These are phyloP conservation scores for Helenozyma rhizophorensis DNA, from an alignment of 805 yeast species.

Conservation along the genomic window DNA sequence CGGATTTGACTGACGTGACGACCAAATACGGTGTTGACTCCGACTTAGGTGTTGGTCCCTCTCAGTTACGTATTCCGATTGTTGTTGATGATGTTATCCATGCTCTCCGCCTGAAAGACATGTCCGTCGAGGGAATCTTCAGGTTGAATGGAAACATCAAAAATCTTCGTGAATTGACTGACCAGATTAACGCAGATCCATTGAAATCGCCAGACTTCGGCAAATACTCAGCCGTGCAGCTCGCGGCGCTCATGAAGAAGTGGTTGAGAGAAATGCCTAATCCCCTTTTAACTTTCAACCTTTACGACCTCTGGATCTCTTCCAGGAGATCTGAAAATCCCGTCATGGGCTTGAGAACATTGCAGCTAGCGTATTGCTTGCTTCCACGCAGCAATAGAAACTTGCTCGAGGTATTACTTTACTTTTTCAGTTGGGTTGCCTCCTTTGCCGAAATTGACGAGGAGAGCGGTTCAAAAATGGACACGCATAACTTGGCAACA, in stretches of 20 bases:
- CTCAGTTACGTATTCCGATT: conserved; percentile 75
- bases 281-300: conserved; percentile 73
- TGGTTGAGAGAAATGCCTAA: conserved; percentile 90
- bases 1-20: conserved; percentile 65
- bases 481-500: conserved; percentile 89
- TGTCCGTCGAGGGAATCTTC: conserved; percentile 95
- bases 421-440: conserved; percentile 91
- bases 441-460: conserved; percentile 92
- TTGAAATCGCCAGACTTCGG: conserved; percentile 65
- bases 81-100: conserved; percentile 81
- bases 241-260: conserved; percentile 89
- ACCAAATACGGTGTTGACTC: conserved; percentile 77
- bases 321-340: conserved; percentile 52
- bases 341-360: conserved; percentile 46
- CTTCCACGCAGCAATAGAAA: conserved; percentile 81
- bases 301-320: conserved; percentile 75
- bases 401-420: conserved; percentile 76
- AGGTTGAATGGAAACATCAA: conserved; percentile 94
- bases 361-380: conserved; percentile 66
- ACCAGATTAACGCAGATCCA: conserved; percentile 69
- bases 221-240: conserved; percentile 79
- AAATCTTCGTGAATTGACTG: conserved; percentile 67
- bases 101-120: conserved; percentile 82
- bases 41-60: conserved; percentile 79
- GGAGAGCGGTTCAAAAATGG: conserved; percentile 88